Conservation (phyloP, 805 yeast species). For the Saccharomycopsis amapae region DNA sequence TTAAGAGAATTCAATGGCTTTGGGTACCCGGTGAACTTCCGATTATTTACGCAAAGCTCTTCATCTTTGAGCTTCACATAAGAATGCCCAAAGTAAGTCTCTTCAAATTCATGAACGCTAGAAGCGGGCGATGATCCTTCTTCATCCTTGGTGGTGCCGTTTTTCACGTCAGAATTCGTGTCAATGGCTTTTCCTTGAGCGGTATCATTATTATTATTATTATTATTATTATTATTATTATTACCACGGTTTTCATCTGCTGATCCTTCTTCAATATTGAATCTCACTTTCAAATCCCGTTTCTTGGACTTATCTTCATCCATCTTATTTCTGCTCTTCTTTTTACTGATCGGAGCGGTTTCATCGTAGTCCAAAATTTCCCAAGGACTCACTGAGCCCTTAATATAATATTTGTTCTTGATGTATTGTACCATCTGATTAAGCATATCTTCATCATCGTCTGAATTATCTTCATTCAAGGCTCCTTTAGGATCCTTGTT, state of each 20-base stretch:
- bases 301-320: constrained; percentile 3
- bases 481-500: constrained; percentile 20
- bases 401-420: constrained; percentile 17
- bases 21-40: constrained; percentile 13
- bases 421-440: constrained; percentile 10
- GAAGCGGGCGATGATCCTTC: neutral
- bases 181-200: neutral
- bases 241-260: constrained; percentile 1
- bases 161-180: neutral
- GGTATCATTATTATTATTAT: neutral
- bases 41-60: constrained; percentile 14
- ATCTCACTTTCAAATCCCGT: constrained; percentile 18
- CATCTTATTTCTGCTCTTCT: neutral
- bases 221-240: neutral
- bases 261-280: constrained; percentile 7
- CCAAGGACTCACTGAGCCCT: constrained; percentile 21
- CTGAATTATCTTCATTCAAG: constrained; percentile 21
- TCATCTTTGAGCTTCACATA: constrained; percentile 12
- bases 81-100: constrained; percentile 8
- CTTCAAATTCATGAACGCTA: constrained; percentile 10
- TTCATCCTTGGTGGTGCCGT: neutral
- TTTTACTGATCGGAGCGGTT: neutral
- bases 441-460: constrained; percentile 21
- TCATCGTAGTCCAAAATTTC: constrained; percentile 19
- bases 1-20: constrained; percentile 19